Base-by-base conservation (phyloP, 148 eudicot genomes). In the Cornus florida region DNA sequence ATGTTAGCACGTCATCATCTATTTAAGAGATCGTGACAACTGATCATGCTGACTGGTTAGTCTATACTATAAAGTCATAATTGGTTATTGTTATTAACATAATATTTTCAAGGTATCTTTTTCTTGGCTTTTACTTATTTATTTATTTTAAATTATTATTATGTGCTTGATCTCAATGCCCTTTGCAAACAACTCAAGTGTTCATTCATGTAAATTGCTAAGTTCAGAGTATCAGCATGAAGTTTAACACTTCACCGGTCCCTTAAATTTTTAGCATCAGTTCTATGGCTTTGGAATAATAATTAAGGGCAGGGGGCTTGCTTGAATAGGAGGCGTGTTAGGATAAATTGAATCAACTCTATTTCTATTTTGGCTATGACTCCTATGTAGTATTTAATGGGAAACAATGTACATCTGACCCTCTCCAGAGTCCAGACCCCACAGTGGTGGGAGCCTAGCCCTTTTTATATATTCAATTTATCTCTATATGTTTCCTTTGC, bases 1-100 rank as follows among this genome's bases (percentile, higher is more conserved):
- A 81, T 82, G 81, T 78, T 94, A 75, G 86, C 92, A 68, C 97
- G 90, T 72, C 85, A 88, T 77, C 94, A 92, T 88, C 87, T 92
- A 65, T 83, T 78, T 41, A 87, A 86, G 86, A 89, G 84, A 89
- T 87, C 87, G 56, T 90, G 86, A 90, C 71, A 50, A 53, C 39
- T 71, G 32, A 82, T 85, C 31, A n/a, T 5, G 23, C 67, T 77
- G 71, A 77, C 75, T 78, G 92, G 96, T 90, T 60, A 84, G 94
- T 85, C 33, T 46, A n/a, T 38, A 2, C 32, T 62, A 60, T 12
- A 35, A 35, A 35, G 3, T 69, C 67, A 67, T 17, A 10, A 2
- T 67, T 0, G 46, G 38, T 57, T 67, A 0, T 33, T 13, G 10
- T 71, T 22, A 14, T 53, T 59, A 35, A 23, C 3, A 31, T 31